A percentile compares a stretch with the other conserved stretches of the same genome.
phyloP scores from a whole-genome alignment of 805 yeast species.

The Cyberlindnera galapagoensis region DNA sequence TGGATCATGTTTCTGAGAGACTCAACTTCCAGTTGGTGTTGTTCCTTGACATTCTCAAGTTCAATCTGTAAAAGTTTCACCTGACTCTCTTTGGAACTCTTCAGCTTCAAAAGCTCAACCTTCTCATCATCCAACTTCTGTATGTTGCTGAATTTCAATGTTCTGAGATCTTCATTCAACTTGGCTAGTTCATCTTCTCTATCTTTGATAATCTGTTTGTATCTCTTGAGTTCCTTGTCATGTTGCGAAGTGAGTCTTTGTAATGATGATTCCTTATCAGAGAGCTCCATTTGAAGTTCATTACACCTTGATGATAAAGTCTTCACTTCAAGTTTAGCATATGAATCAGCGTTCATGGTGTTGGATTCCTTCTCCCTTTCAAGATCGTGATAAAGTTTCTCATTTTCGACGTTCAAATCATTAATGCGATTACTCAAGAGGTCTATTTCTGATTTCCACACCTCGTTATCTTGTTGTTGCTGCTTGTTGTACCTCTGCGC shows the following conservation, averaged over 20 bases:
- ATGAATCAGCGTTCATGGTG: constrained; percentile 13
- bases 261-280: constrained; percentile 16
- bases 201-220: constrained; percentile 20
- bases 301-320: constrained; percentile 31
- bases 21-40: constrained; percentile 30
- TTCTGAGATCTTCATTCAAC: constrained; percentile 29
- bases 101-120: constrained; percentile 29
- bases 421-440: constrained; percentile 27
- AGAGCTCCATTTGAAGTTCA: constrained; percentile 24
- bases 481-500: constrained; percentile 2
- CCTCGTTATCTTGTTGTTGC: constrained; percentile 5
- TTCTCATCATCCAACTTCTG: constrained; percentile 31
- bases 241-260: constrained; percentile 17
- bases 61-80: constrained; percentile 33
- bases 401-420: constrained; percentile 30
- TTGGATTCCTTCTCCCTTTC: constrained; percentile 25
- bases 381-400: constrained; percentile 30
- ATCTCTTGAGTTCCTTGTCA: constrained; percentile 20
- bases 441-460: constrained; percentile 28
- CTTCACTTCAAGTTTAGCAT: constrained; percentile 33
- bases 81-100: constrained; percentile 32
- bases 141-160: constrained; percentile 24
- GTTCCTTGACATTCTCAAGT: constrained; percentile 29
- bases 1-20: constrained; percentile 25
- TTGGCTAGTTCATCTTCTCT: constrained; percentile 33